phyloP scores from a whole-genome alignment of 2,329 filamentous ascomycete genomes.

The Dryadomyces quercivorus region DNA sequence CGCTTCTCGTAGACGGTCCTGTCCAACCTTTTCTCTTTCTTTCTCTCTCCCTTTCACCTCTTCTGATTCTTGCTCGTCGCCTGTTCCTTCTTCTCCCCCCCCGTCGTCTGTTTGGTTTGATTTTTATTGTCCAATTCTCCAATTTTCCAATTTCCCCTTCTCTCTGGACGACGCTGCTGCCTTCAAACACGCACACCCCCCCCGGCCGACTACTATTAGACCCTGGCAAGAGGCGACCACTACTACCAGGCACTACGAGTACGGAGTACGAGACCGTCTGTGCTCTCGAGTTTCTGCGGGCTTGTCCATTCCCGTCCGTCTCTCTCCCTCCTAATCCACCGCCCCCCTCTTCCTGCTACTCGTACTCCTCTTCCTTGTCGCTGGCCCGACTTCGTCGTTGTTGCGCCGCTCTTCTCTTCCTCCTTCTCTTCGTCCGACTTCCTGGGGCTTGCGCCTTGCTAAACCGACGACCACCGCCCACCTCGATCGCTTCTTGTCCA shows the following conservation, averaged over 20 bases:
- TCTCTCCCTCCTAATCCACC: not conserved
- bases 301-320: not conserved
- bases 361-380: not conserved
- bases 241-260: not conserved
- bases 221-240: not conserved
- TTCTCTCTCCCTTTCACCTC: not conserved
- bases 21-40: not conserved
- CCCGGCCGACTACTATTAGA: not conserved
- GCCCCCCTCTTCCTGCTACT: not conserved
- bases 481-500: not conserved
- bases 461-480: too few relatives aligned
- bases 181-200: not conserved
- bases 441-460: too few relatives aligned
- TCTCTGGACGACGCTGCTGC: not conserved
- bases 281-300: not conserved
- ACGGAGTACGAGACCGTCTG: not conserved
- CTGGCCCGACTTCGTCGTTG: slow-evolving; percentile 5
- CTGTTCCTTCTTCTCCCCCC: not conserved
- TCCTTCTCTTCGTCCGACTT: not conserved
- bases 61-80: not conserved
- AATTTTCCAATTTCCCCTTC: not conserved
- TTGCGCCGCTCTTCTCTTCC: not conserved
- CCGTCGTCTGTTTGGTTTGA: not conserved
- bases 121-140: not conserved
- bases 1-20: not conserved